Evolutionary conservation across 305 asterid species (phyloP).

Genomic region (Striga hermonthica): DNA sequence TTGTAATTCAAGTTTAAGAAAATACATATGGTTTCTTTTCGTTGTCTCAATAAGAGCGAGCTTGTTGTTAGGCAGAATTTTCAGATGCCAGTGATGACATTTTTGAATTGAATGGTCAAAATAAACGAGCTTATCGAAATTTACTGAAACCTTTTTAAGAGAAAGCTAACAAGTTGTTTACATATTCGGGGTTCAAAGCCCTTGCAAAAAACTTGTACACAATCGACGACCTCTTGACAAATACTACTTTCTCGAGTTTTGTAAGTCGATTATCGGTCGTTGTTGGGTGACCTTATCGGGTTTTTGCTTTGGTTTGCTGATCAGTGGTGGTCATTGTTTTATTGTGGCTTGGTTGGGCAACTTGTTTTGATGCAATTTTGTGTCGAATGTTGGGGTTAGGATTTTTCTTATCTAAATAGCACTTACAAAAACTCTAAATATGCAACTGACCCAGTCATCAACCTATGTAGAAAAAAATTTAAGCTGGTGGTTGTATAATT

Average conservation of each 20-base stretch:
- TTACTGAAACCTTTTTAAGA: too few relatives aligned
- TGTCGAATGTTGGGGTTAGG: background rate
- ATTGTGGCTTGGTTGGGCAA: background rate
- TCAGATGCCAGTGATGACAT: too few relatives aligned
- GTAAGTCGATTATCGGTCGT: constrained; percentile 42
- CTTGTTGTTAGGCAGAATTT: too few relatives aligned
- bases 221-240: constrained; percentile 39
- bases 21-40: too few relatives aligned
- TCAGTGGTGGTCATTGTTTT: background rate
- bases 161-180: too few relatives aligned
- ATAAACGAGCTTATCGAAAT: too few relatives aligned
- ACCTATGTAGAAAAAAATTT: too few relatives aligned
- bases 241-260: constrained; percentile 43
- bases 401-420: background rate
- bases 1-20: too few relatives aligned
- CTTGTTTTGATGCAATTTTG: background rate
- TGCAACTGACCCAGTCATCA: too few relatives aligned
- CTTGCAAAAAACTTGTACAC: constrained; percentile 24
- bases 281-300: background rate
- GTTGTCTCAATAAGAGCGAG: too few relatives aligned
- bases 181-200: constrained; percentile 34
- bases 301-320: background rate
- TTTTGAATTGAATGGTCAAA: too few relatives aligned
- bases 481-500: too few relatives aligned
- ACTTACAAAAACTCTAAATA: background rate